Evolutionary conservation across 441 rosid genomes (phyloP).

Genomic region (Geranium incanum): DNA sequence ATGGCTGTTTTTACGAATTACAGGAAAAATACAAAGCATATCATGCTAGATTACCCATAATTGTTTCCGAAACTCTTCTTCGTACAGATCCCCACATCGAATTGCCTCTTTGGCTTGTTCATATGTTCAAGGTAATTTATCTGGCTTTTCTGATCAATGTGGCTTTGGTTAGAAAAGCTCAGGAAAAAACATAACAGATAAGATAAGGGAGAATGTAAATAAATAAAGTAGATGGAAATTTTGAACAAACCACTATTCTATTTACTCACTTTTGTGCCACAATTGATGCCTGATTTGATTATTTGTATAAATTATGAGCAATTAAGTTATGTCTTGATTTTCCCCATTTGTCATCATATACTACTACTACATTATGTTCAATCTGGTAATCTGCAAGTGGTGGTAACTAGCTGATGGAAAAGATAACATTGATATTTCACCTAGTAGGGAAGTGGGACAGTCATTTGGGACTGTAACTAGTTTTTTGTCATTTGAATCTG

Average conservation of each 20-base stretch:
- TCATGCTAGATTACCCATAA: constrained; percentile 71
- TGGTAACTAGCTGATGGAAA: not conserved
- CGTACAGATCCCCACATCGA: constrained; percentile 69
- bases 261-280: too few species aligned
- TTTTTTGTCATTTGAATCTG: too few species aligned
- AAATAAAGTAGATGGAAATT: too few species aligned
- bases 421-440: not conserved
- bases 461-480: too few species aligned
- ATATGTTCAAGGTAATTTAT: constrained; percentile 78
- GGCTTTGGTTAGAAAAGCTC: not conserved
- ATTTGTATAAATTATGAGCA: not conserved
- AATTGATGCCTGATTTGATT: too few species aligned
- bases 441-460: too few species aligned
- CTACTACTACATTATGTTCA: too few species aligned
- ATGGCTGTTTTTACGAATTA: constrained; percentile 21
- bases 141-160: not conserved
- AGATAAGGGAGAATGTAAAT: too few species aligned
- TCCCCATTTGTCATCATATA: not conserved
- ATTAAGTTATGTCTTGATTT: not conserved
- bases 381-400: not conserved
- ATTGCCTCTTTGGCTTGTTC: constrained; percentile 92
- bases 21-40: constrained; percentile 70
- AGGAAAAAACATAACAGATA: too few species aligned
- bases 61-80: constrained; percentile 89
- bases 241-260: too few species aligned